Base-by-base conservation (phyloP, 2,329 filamentous ascomycete species). In the Sclerotinia borealis region DNA sequence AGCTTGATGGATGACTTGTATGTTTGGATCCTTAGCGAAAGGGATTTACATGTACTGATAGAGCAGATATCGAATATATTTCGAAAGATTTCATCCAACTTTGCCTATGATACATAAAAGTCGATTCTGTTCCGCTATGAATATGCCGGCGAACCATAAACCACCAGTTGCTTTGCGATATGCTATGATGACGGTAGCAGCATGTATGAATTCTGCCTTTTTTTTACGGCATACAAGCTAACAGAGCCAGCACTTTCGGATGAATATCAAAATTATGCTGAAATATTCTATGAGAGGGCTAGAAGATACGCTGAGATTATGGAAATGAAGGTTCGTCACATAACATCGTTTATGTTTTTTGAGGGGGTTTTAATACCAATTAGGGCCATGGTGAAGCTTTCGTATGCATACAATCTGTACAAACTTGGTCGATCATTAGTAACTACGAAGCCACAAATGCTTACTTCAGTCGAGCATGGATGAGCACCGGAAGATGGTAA, bases 81-180 rank as follows among this genome's bases (percentile, higher is more conserved):
- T 97, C 72, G 79, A 85, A 34, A 88, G 85, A 58, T 82, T 92
- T 34, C 87, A 96, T 70, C 82, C 85, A 19, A 86, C 87, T 47
- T 75, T 89, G 37, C 92, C 93, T 4, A 84, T 97, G 69, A 82
- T 97, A 47, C 91, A 97, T 71, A 86, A 86, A 39, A 84, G 84
- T 22, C 85, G 90, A 43, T 96, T 92, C 72, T 79, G 89, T 65
- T 85, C 89, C 36, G 83, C 89, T 3, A 88, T 95, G 76, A 88
- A 93, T 71, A 80, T 80, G 2, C 81, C 87, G 3, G 86, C 90
- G 1, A 83, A 90, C 63, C 85, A 88, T 80, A 87, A 91, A 63
- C 93, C 93, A 2, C 90, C 93, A 1, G 85, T 96, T 72, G 91
- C 86, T 71, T 77, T 97, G 48, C 85, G 93, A 71, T 97, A 97